phyloP scores from a whole-genome alignment of 148 eudicot species.

The Cornus florida region DNA sequence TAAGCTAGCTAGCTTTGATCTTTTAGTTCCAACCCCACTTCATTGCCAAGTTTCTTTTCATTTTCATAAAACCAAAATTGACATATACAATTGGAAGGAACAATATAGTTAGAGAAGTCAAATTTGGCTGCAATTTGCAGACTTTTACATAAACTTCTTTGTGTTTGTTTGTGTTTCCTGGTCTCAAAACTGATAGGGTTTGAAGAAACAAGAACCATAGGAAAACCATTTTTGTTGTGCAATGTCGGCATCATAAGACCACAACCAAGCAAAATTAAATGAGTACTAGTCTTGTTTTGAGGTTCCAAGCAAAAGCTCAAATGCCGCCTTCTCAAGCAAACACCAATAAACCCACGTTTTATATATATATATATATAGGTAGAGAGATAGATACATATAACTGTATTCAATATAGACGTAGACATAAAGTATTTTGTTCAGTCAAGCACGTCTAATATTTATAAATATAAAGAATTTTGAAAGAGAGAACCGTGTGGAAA shows the following conservation, averaged over 20 bases:
- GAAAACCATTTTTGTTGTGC: neutral
- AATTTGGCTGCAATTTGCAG: slow-evolving; percentile 4
- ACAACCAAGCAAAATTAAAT: neutral
- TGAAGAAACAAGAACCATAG: neutral
- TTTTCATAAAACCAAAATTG: neutral
- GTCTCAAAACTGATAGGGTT: neutral
- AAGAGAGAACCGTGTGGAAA: too few species aligned
- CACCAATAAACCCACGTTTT: neutral
- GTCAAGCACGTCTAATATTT: too few species aligned
- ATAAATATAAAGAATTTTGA: too few species aligned
- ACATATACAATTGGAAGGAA: neutral
- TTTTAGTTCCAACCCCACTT: too few species aligned
- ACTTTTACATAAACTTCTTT: neutral
- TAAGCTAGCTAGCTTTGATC: too few species aligned
- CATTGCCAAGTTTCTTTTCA: neutral
- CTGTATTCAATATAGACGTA: too few species aligned
- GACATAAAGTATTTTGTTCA: too few species aligned
- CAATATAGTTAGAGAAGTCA: neutral
- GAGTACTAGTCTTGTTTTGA: neutral
- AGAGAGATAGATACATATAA: too few species aligned
- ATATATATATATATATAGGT: neutral
- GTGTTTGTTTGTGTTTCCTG: neutral
- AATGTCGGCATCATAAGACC: neutral
- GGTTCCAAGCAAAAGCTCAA: neutral
- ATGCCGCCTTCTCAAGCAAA: neutral